phyloP scores from a whole-genome alignment of 768 basidiomycete genomes.

The Trametes cingulata region DNA sequence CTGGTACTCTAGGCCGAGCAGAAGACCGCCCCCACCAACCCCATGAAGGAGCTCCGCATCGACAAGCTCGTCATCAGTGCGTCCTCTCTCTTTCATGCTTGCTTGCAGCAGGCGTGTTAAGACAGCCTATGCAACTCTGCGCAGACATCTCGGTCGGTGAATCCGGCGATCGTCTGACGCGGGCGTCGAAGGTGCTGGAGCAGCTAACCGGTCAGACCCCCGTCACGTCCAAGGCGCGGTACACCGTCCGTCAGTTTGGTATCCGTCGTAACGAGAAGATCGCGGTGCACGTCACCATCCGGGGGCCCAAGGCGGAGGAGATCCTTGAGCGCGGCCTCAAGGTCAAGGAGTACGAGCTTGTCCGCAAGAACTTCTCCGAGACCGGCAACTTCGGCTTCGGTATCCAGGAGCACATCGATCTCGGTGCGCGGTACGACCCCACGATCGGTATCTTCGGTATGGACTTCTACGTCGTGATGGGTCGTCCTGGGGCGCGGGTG shows the following conservation, averaged over 20 bases:
- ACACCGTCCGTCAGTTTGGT: conserved; percentile 98
- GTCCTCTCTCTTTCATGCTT: conserved; percentile 38
- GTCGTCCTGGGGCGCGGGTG: conserved; percentile 90
- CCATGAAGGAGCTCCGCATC: conserved; percentile 94
- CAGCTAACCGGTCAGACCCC: conserved; percentile 99
- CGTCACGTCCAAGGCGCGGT: conserved; percentile 99
- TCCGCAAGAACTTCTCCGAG: conserved; percentile 96
- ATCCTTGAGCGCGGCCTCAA: conserved; percentile 98
- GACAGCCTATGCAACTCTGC: neutral
- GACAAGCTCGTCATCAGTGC: conserved; percentile 99
- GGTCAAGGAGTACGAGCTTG: conserved; percentile 99
- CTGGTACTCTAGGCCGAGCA: conserved; percentile 66
- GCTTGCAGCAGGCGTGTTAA: conserved; percentile 13
- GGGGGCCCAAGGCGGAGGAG: conserved; percentile 99
- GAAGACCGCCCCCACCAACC: conserved; percentile 87
- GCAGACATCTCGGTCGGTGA: conserved; percentile 99
- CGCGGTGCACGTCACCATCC: conserved; percentile 97
- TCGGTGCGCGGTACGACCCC: conserved; percentile 98
- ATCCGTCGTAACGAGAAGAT: conserved; percentile 99
- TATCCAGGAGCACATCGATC: conserved; percentile 98
- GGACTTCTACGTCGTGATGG: conserved; percentile 99
- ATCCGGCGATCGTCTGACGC: conserved; percentile 97
- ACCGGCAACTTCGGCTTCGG: conserved; percentile 99
- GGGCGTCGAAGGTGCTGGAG: conserved; percentile 98
- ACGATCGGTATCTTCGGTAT: conserved; percentile 99